A percentile compares a stretch with the other conserved stretches of the same genome.
Evolutionary conservation across 805 yeast species (phyloP).

Genomic region (Schwanniomyces sp.): DNA sequence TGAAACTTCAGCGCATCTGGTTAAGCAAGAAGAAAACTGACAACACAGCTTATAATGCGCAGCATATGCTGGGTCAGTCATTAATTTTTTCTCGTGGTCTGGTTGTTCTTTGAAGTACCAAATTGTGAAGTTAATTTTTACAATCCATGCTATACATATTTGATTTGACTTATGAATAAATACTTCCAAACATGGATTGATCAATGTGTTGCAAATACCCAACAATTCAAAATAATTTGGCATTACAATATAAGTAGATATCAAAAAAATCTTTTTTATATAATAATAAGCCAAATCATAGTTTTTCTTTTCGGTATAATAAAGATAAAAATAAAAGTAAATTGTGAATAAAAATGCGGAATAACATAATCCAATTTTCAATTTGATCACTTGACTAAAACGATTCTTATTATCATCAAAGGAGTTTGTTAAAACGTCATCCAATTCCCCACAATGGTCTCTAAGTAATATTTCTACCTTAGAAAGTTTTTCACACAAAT

Average conservation of each 20-base stretch:
- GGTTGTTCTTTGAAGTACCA: constrained; percentile 18
- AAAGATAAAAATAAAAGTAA: constrained; percentile 42
- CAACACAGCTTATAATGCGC: constrained; percentile 17
- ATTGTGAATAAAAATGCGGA: constrained; percentile 37
- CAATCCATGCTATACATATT: constrained; percentile 26
- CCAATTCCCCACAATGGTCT: constrained; percentile 26
- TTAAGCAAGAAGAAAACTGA: constrained; percentile 20
- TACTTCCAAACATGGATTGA: constrained; percentile 35
- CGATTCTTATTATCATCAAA: constrained; percentile 5
- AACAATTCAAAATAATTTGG: constrained; percentile 36
- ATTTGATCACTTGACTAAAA: neutral
- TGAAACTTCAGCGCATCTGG: constrained; percentile 27
- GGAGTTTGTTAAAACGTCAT: constrained; percentile 14
- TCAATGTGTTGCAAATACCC: constrained; percentile 37
- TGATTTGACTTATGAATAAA: constrained; percentile 32
- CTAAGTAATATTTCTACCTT: constrained; percentile 35
- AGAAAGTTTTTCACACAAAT: constrained; percentile 31
- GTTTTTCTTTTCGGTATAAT: constrained; percentile 37
- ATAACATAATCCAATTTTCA: constrained; percentile 26
- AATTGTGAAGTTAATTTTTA: constrained; percentile 29
- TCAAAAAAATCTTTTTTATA: constrained; percentile 29
- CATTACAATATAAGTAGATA: constrained; percentile 30
- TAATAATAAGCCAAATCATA: constrained; percentile 35
- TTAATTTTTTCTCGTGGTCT: constrained; percentile 19
- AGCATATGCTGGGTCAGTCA: constrained; percentile 14